Base-by-base conservation (phyloP, 176 grass and related monocot genomes). In the Oryza rufipogon region DNA sequence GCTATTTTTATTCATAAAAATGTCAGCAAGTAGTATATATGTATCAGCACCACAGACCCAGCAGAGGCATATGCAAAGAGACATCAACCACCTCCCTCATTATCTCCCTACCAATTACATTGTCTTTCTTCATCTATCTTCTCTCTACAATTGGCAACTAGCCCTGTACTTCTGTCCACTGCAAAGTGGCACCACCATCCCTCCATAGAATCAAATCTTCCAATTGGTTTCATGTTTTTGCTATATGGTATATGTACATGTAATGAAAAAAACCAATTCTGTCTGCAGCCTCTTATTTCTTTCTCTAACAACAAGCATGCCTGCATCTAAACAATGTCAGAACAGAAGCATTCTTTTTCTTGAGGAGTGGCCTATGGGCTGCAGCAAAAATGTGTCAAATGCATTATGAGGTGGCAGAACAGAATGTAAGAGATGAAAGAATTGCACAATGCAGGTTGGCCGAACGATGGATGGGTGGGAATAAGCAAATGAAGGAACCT, bases 1-100 rank as follows among this genome's bases (percentile, higher is more conserved):
- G 22, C 79, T 89, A 81, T 89, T 87, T 93, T 93, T 93, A 93
- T 93, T 92, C 85, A 93, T 93, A 89, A 85, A 93, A 91, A 91
- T 89, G 89, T 81, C 78, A 96, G 91, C 87, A 83, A 63, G 58
- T 63, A 63, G 20, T 84, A 78, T 84, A 78, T 88, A 88, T 90
- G 78, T 85, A 93, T 89, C 91, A 91, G 88, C 86, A 73, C 83
- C 78, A 89, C 79, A 90, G 76, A 86, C 75, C 71, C 88, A 78
- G 81, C 88, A 88, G 68, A 68, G 70, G 68, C 74, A 74, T 74
- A 89, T 75, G 82, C 83, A 85, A 84, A 89, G 74, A 46, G 68
- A 80, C 67, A 79, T 28, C 84, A 71, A 78, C 68, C 80, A 91
- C 74, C 89, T 78, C 70, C 78, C 72, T 84, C 10, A 33, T 71